A percentile compares a stretch with the other conserved stretches of the same genome.
Conservation (phyloP, 2,329 filamentous ascomycete species). For the Colletotrichum sp. region DNA sequence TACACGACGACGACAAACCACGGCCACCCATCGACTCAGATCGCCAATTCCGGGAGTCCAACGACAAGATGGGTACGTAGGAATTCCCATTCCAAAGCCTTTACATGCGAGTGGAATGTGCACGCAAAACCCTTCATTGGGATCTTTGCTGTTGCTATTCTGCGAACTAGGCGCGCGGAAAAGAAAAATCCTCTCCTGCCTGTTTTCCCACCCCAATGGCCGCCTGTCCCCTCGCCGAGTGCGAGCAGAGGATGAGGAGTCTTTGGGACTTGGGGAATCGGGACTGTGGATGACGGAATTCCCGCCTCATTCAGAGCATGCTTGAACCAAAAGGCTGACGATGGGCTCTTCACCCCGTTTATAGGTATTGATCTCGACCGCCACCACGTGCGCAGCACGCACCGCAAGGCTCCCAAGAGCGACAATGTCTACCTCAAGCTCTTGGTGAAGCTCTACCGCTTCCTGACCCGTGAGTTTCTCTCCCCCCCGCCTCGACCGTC, state of each 20-base stretch:
- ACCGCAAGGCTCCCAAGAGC: constrained; percentile 96
- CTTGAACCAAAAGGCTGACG: constrained; percentile 68
- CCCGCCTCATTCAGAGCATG: constrained; percentile 61
- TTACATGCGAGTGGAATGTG: constrained; percentile 37
- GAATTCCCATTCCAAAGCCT: constrained; percentile 40
- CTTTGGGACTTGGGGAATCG: background rate
- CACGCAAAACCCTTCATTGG: constrained; percentile 3
- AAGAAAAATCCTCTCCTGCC: constrained; percentile 23
- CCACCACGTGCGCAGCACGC: constrained; percentile 73
- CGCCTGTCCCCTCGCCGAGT: background rate
- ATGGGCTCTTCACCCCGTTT: constrained; percentile 46
- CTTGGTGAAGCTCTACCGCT: constrained; percentile 97
- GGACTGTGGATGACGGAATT: constrained; percentile 21
- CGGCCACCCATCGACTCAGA: constrained; percentile 35
- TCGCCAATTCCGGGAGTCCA: constrained; percentile 47
- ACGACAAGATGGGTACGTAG: constrained; percentile 69
- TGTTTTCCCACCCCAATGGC: background rate
- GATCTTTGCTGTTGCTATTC: constrained; percentile 10
- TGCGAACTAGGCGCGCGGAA: constrained; percentile 22
- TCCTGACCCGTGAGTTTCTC: constrained; percentile 82
- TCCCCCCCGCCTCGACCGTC: background rate
- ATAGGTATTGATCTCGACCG: constrained; percentile 75
- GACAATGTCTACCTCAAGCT: constrained; percentile 98
- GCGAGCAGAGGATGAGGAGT: background rate
- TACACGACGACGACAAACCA: constrained; percentile 34